phyloP scores from a whole-genome alignment of 768 basidiomycete genomes.

The Antrodiella citrinella region DNA sequence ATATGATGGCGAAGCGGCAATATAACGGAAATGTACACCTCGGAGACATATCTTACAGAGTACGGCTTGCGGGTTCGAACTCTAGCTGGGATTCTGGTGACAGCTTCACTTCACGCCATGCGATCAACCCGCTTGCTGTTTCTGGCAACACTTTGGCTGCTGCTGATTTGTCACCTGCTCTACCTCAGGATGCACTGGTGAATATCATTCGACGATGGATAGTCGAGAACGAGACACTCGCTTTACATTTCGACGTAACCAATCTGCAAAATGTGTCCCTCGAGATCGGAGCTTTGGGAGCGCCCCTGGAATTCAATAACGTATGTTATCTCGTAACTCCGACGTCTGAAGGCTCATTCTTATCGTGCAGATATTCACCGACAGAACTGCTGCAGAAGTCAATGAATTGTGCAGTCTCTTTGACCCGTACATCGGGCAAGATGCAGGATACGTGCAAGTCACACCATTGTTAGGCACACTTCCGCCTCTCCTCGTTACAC shows the following conservation, averaged over 20 bases:
- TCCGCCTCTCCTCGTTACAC: constrained; percentile 41
- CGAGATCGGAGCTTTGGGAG: constrained; percentile 46
- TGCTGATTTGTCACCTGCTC: constrained; percentile 40
- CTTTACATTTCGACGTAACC: constrained; percentile 42
- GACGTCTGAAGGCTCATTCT: background rate
- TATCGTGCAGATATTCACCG: constrained; percentile 42
- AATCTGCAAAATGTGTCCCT: constrained; percentile 39
- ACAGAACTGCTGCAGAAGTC: constrained; percentile 40
- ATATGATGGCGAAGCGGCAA: constrained; percentile 40
- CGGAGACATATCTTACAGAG: constrained; percentile 48
- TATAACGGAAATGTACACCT: constrained; percentile 45
- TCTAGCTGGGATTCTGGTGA: constrained; percentile 40
- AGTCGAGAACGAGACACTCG: constrained; percentile 29
- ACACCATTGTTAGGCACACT: constrained; percentile 48
- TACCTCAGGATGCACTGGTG: constrained; percentile 36
- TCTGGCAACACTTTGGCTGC: constrained; percentile 41
- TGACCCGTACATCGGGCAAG: constrained; percentile 51
- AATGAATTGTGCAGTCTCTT: constrained; percentile 46
- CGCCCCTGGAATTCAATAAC: constrained; percentile 49
- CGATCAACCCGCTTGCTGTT: constrained; percentile 29
- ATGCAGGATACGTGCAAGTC: constrained; percentile 43
- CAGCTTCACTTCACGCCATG: constrained; percentile 32
- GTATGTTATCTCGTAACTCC: constrained; percentile 21
- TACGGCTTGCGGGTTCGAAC: constrained; percentile 32
- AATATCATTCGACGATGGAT: constrained; percentile 48